phyloP scores from a whole-genome alignment of 2,329 filamentous ascomycete genomes.

The Ophiostoma piceae region DNA sequence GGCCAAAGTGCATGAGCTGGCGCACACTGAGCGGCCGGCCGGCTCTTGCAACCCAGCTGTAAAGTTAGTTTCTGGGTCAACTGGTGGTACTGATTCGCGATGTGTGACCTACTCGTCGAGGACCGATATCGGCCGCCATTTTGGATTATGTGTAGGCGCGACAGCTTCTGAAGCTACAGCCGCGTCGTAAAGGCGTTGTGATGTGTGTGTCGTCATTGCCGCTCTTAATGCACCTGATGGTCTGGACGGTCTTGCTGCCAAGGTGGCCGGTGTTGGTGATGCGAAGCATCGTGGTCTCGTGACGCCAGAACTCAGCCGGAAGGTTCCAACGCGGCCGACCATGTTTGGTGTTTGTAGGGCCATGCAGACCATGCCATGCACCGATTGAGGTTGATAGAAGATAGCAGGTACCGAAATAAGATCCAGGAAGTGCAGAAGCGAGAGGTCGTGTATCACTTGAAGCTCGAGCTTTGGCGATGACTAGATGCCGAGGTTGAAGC shows the following conservation, averaged over 20 bases:
- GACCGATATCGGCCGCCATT: conserved; percentile 60
- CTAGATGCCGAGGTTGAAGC: not conserved
- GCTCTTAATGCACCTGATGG: not conserved
- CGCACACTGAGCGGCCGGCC: conserved; percentile 92
- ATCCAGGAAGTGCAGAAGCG: not conserved
- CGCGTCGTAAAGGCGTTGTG: not conserved
- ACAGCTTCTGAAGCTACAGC: conserved; percentile 14
- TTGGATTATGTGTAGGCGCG: conserved; percentile 26
- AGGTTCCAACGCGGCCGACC: conserved; percentile 20
- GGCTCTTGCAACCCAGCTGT: conserved; percentile 86
- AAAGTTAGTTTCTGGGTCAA: not conserved
- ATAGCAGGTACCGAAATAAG: not conserved
- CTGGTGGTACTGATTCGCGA: not conserved
- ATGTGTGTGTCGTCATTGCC: not conserved
- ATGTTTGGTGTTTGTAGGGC: conserved; percentile 20
- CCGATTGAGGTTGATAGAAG: not conserved
- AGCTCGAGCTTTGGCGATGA: not conserved
- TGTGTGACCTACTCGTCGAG: conserved; percentile 54
- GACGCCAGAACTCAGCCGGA: conserved; percentile 16
- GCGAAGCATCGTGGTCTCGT: not conserved
- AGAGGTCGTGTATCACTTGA: not conserved
- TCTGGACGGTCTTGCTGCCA: not conserved
- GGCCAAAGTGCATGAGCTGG: conserved; percentile 94
- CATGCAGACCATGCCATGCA: conserved; percentile 22
- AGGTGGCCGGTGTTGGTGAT: not conserved